phyloP scores from a whole-genome alignment of 495 filamentous ascomycete species.

The Bryoglossum gracile region DNA sequence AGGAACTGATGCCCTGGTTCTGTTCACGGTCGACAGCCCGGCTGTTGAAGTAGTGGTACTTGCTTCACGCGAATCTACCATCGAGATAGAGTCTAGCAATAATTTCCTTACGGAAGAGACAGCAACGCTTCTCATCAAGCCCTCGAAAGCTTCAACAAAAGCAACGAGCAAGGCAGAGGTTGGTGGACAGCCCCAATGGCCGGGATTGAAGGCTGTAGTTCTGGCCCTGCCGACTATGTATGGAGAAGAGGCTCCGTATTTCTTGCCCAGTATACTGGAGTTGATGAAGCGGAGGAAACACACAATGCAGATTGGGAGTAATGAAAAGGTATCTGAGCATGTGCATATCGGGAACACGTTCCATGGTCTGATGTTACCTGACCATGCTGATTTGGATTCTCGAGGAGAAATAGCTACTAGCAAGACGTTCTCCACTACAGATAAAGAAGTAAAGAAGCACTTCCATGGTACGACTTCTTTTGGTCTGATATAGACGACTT shows the following conservation, averaged over 20 bases:
- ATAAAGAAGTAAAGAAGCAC: constrained; percentile 70
- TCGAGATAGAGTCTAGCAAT: background rate
- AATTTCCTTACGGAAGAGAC: constrained; percentile 6
- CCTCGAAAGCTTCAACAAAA: background rate
- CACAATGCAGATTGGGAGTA: constrained; percentile 74
- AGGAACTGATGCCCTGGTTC: constrained; percentile 69
- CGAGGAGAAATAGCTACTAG: constrained; percentile 69
- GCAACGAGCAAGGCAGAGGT: constrained; percentile 60
- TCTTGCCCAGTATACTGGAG: constrained; percentile 52
- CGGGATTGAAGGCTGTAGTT: constrained; percentile 67
- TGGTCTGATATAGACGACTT: no score
- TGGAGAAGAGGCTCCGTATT: constrained; percentile 68
- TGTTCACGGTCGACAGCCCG: constrained; percentile 53
- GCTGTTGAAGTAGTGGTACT: constrained; percentile 83
- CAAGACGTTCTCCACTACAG: constrained; percentile 91
- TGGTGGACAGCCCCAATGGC: constrained; percentile 32
- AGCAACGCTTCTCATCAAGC: background rate
- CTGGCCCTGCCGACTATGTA: constrained; percentile 83
- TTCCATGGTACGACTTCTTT: constrained; percentile 98
- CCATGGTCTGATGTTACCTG: constrained; percentile 63
- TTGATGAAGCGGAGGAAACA: constrained; percentile 57
- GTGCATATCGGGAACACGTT: constrained; percentile 71
- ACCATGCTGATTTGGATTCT: constrained; percentile 57
- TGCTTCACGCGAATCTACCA: constrained; percentile 55
- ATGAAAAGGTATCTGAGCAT: constrained; percentile 79